These are phyloP conservation scores for Chlamydomonas urium DNA, from an alignment of 139 green algal species.

Conservation along the genomic window DNA sequence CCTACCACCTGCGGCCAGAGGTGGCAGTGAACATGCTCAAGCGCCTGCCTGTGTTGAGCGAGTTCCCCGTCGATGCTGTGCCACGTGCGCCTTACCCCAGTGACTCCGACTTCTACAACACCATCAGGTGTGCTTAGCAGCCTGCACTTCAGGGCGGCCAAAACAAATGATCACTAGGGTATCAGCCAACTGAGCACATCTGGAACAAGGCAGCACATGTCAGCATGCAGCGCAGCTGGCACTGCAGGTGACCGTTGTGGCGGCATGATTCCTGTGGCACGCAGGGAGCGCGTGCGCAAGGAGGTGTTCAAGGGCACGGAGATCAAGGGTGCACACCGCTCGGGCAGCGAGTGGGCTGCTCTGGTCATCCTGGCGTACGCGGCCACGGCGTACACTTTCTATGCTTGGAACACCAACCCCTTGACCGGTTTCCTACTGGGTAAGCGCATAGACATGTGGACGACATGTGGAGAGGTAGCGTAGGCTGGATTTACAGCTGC, in stretches of 20 bases:
- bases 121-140: conserved; percentile 36
- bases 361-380: conserved; percentile 57
- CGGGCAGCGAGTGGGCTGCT: conserved; percentile 62
- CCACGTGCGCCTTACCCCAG: conserved; percentile 72
- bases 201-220: too few species aligned
- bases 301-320: conserved; percentile 78
- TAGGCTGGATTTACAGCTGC: neutral
- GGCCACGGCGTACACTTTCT: conserved; percentile 49
- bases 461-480: neutral
- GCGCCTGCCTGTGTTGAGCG: conserved; percentile 63
- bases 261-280: conserved; percentile 8
- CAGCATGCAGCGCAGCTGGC: too few species aligned
- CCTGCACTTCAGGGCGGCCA: too few species aligned
- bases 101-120: conserved; percentile 65
- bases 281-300: conserved; percentile 61
- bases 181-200: too few species aligned
- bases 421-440: conserved; percentile 61
- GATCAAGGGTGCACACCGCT: conserved; percentile 64
- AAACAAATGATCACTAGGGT: too few species aligned
- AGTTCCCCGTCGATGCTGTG: conserved; percentile 74
- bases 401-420: conserved; percentile 42
- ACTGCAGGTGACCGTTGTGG: too few species aligned
- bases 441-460: too few species aligned
- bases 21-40: conserved; percentile 52
- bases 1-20: conserved; percentile 75